phyloP scores from a whole-genome alignment of 208 protist genomes.

The Leishmania aethiopica region DNA sequence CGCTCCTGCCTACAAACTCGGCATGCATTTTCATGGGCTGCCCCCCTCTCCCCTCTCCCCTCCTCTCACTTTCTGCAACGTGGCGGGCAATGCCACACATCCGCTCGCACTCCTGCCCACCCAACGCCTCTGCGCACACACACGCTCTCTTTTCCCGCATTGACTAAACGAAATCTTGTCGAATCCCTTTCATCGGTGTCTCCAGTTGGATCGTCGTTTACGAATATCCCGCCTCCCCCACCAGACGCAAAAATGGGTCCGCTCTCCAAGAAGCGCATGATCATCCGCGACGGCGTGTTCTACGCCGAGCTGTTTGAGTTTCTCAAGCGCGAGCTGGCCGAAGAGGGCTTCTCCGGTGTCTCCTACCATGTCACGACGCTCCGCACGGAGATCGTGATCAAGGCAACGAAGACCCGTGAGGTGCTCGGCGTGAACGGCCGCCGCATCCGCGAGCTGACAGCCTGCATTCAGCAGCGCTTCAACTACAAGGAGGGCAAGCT shows the following conservation, averaged over 20 bases:
- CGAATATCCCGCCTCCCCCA: background rate
- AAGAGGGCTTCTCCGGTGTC: conserved; percentile 98
- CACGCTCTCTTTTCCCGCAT: background rate
- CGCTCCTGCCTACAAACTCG: background rate
- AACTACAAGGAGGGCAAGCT: conserved; percentile 96
- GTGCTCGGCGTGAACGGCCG: conserved; percentile 98
- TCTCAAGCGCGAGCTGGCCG: conserved; percentile 97
- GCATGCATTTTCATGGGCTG: background rate
- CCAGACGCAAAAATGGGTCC: conserved; percentile 58
- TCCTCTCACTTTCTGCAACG: background rate
- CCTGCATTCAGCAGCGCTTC: conserved; percentile 98
- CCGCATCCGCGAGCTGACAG: conserved; percentile 98
- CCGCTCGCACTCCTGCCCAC: background rate
- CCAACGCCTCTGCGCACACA: background rate
- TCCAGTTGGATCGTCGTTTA: conserved; percentile 25
- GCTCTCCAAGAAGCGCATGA: conserved; percentile 95
- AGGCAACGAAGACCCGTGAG: conserved; percentile 96
- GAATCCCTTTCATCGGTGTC: background rate
- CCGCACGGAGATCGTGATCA: conserved; percentile 99
- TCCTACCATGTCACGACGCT: conserved; percentile 96
- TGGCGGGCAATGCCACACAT: background rate
- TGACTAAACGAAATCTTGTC: background rate
- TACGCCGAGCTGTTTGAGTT: conserved; percentile 99
- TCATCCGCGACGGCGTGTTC: conserved; percentile 99
- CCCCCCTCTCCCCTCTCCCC: background rate